Conservation (phyloP, 208 protist genomes). For the Trichomonas vaginalis region DNA sequence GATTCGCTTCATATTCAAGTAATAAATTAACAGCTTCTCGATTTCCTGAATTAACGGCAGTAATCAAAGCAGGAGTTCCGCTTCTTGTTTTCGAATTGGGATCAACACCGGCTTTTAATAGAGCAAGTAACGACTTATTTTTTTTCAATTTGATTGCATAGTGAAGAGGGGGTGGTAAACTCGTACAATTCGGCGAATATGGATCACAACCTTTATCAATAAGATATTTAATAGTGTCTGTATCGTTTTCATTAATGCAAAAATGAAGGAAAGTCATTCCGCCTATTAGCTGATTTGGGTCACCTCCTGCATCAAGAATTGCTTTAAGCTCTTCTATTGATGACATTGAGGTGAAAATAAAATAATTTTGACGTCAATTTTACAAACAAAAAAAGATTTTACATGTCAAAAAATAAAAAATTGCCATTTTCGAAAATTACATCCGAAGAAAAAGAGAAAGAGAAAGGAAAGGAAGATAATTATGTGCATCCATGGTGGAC, state of each 20-base stretch:
- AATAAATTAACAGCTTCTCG: neutral
- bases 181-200: neutral
- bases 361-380: too few species aligned
- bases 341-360: neutral
- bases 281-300: neutral
- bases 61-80: neutral
- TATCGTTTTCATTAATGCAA: neutral
- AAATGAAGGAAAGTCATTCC: neutral
- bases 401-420: too few species aligned
- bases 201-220: neutral
- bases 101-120: neutral
- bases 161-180: neutral
- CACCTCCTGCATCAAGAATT: neutral
- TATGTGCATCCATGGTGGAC: neutral
- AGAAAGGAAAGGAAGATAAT: neutral
- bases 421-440: too few species aligned
- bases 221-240: neutral
- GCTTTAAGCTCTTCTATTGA: neutral
- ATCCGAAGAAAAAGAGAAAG: too few species aligned
- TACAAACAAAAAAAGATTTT: too few species aligned
- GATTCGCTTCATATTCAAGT: neutral
- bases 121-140: neutral
- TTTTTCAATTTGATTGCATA: neutral
- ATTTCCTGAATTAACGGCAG: neutral
- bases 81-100: neutral